Conservation (phyloP, 2,329 filamentous ascomycete species). For the Trichoderma cornu-damae region DNA sequence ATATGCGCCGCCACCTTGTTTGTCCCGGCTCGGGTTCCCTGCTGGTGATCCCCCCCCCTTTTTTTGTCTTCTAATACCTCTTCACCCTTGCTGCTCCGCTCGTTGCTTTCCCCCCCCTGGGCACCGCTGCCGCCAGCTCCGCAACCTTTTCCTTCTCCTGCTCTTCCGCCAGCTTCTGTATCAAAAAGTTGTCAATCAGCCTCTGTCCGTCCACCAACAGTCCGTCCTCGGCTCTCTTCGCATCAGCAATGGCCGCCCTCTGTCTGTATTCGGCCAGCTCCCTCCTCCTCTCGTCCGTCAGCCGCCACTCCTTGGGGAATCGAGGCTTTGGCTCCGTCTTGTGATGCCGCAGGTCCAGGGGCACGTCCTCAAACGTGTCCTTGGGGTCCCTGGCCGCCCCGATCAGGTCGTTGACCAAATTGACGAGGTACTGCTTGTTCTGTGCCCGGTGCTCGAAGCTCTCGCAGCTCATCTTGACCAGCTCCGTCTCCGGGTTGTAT, state of each 20-base stretch:
- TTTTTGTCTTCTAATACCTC: no score
- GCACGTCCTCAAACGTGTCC: conserved; percentile 84
- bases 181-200: conserved; percentile 39
- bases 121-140: conserved; percentile 29
- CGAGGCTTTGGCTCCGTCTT: conserved; percentile 59
- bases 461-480: conserved; percentile 87
- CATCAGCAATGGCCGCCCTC: conserved; percentile 49
- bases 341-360: conserved; percentile 83
- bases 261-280: conserved; percentile 60
- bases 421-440: conserved; percentile 92
- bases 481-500: conserved; percentile 78
- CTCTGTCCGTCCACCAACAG: conserved; percentile 54
- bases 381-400: conserved; percentile 68
- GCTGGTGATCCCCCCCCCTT: no score
- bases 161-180: conserved; percentile 32
- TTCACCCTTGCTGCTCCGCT: conserved; percentile 22
- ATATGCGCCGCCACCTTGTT: conserved; percentile 13
- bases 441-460: conserved; percentile 83
- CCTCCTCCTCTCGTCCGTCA: conserved; percentile 64
- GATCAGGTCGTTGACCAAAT: conserved; percentile 69
- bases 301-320: conserved; percentile 78
- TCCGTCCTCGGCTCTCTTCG: conserved; percentile 48
- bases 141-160: conserved; percentile 32
- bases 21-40: no score
- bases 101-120: conserved; percentile 17